phyloP scores from a whole-genome alignment of 768 basidiomycete genomes.

The Suillus sp. region DNA sequence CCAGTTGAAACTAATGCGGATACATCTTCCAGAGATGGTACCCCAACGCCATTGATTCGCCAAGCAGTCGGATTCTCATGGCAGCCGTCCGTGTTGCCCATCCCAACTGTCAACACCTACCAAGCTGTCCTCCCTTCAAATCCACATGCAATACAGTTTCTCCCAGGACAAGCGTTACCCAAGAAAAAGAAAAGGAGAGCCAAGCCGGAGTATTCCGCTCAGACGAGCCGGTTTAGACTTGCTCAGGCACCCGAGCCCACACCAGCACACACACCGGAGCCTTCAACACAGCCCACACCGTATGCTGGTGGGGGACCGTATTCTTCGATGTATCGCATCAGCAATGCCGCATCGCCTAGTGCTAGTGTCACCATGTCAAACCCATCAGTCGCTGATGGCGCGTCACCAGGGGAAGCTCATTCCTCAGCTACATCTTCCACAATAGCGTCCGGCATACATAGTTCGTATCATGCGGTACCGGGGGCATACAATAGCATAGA shows the following conservation, averaged over 20 bases:
- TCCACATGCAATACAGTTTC: constrained; percentile 38
- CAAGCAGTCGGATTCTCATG: constrained; percentile 59
- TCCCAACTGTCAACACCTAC: constrained; percentile 33
- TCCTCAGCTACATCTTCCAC: constrained; percentile 4
- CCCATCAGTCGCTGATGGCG: constrained; percentile 11
- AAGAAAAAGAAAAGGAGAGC: constrained; percentile 28
- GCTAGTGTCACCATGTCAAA: constrained; percentile 11
- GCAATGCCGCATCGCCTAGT: constrained; percentile 7
- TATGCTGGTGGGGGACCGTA: constrained; percentile 43
- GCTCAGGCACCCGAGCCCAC: constrained; percentile 4
- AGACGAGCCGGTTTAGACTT: constrained; percentile 54
- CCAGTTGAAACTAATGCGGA: constrained; percentile 41
- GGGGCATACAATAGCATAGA: constrained; percentile 7
- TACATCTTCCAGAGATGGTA: constrained; percentile 46
- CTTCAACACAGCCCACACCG: constrained; percentile 27
- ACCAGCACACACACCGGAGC: constrained; percentile 30
- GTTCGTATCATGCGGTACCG: background rate
- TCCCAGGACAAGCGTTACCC: constrained; percentile 53
- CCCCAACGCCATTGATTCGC: constrained; percentile 54
- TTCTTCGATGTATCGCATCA: constrained; percentile 42
- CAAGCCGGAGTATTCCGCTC: constrained; percentile 43
- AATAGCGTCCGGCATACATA: constrained; percentile 7
- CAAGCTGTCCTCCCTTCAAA: constrained; percentile 28
- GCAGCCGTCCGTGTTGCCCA: constrained; percentile 28
- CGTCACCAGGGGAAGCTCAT: constrained; percentile 5